phyloP scores from a whole-genome alignment of 345 rosid genomes.

The Linum lewisii region DNA sequence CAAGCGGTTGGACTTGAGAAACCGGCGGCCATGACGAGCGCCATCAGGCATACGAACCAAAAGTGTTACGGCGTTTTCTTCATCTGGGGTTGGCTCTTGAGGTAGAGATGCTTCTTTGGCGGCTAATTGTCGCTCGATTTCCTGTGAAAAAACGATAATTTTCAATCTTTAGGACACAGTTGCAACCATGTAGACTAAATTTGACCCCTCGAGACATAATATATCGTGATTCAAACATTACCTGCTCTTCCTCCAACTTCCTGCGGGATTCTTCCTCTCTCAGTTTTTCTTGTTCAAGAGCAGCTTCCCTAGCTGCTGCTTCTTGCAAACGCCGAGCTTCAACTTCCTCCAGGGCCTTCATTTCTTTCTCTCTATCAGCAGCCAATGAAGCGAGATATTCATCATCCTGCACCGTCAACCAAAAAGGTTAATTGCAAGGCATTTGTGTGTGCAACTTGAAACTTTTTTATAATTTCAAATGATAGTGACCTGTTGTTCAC shows the following conservation, averaged over 20 bases:
- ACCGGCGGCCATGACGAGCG: constrained; percentile 81
- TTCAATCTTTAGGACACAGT: not conserved
- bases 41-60: constrained; percentile 96
- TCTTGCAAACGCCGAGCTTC: constrained; percentile 64
- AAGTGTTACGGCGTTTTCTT: constrained; percentile 81
- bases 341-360: constrained; percentile 75
- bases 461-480: not conserved
- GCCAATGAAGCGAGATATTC: constrained; percentile 91
- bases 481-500: constrained; percentile 82
- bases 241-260: constrained; percentile 89
- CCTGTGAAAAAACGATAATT: constrained; percentile 37
- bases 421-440: not conserved
- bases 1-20: constrained; percentile 69
- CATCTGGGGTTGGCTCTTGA: constrained; percentile 66
- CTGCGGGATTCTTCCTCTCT: constrained; percentile 68
- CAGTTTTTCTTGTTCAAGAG: constrained; percentile 58
- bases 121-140: constrained; percentile 67
- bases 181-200: no score
- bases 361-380: constrained; percentile 92
- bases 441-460: not conserved
- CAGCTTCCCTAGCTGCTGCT: constrained; percentile 69
- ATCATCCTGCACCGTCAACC: constrained; percentile 58
- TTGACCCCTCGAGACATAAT: no score
- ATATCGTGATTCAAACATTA: constrained; percentile 7
- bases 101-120: constrained; percentile 94